A percentile compares a stretch with the other conserved stretches of the same genome.
phyloP scores from a whole-genome alignment of 768 basidiomycete species.

The Tricholoma matsutake region DNA sequence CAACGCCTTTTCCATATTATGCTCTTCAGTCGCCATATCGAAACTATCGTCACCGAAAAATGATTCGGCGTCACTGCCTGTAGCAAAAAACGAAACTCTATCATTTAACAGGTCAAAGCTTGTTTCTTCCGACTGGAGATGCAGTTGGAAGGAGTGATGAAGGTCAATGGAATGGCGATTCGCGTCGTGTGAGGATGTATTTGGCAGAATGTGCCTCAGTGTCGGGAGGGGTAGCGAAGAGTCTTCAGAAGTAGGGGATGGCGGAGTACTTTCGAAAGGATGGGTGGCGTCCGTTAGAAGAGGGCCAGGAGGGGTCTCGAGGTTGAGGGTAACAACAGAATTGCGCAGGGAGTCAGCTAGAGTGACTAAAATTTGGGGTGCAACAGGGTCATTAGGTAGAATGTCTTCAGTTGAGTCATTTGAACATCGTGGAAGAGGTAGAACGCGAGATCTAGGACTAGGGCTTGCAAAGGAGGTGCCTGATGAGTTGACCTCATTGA shows the following conservation, averaged over 20 bases:
- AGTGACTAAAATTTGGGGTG: constrained; percentile 10
- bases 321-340: constrained; percentile 25
- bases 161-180: constrained; percentile 45
- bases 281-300: constrained; percentile 23
- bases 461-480: constrained; percentile 18
- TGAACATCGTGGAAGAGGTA: not conserved
- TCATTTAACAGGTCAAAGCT: constrained; percentile 54
- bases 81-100: constrained; percentile 44
- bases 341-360: constrained; percentile 18
- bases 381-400: not conserved
- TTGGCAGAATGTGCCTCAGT: constrained; percentile 24
- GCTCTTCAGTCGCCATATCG: constrained; percentile 28
- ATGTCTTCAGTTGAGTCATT: constrained; percentile 2
- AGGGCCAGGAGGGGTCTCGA: constrained; percentile 19
- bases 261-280: constrained; percentile 17
- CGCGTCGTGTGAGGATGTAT: constrained; percentile 18
- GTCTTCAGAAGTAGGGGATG: constrained; percentile 17
- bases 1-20: constrained; percentile 19
- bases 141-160: constrained; percentile 45
- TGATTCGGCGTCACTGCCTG: constrained; percentile 30
- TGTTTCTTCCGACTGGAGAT: constrained; percentile 41
- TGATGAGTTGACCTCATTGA: constrained; percentile 18
- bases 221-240: constrained; percentile 22
- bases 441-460: not conserved
- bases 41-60: constrained; percentile 42